Conservation (phyloP, 2,329 filamentous ascomycete genomes). For the Verruconis gallopava region DNA sequence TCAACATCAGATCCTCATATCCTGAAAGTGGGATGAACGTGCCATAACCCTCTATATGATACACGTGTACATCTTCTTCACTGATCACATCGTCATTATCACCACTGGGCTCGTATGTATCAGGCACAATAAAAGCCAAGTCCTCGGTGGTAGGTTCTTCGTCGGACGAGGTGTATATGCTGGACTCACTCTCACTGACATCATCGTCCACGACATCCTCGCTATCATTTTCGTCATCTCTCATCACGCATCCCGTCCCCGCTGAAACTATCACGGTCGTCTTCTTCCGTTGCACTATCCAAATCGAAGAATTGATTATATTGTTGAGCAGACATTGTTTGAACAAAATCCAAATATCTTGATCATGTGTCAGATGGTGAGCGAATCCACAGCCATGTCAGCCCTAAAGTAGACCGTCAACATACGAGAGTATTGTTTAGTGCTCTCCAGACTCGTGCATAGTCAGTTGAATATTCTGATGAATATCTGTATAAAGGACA, state of each 20-base stretch:
- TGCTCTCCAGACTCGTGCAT: neutral
- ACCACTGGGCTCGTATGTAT: slow-evolving; percentile 3
- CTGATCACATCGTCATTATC: neutral
- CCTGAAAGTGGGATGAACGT: slow-evolving; percentile 1
- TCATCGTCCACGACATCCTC: slow-evolving; percentile 1
- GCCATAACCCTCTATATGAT: slow-evolving; percentile 2
- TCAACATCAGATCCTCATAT: slow-evolving; percentile 3
- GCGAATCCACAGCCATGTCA: slow-evolving; percentile 2
- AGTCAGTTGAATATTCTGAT: no score
- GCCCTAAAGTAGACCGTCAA: neutral
- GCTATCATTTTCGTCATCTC: slow-evolving; percentile 2
- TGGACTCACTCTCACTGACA: slow-evolving; percentile 1
- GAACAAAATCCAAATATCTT: slow-evolving; percentile 2
- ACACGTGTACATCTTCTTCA: slow-evolving; percentile 1
- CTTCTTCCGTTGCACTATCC: slow-evolving; percentile 3
- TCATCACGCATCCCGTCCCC: neutral
- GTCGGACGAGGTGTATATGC: neutral
- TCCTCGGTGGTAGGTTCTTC: neutral
- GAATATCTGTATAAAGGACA: no score
- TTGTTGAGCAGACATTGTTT: slow-evolving; percentile 1
- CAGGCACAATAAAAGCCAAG: slow-evolving; percentile 1
- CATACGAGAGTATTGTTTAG: neutral
- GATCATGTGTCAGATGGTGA: slow-evolving; percentile 1
- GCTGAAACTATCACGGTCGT: neutral
- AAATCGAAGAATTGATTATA: slow-evolving; percentile 1